Evolutionary conservation across 2,329 filamentous ascomycete genomes (phyloP).

Genomic region (Fusarium floridanum): DNA sequence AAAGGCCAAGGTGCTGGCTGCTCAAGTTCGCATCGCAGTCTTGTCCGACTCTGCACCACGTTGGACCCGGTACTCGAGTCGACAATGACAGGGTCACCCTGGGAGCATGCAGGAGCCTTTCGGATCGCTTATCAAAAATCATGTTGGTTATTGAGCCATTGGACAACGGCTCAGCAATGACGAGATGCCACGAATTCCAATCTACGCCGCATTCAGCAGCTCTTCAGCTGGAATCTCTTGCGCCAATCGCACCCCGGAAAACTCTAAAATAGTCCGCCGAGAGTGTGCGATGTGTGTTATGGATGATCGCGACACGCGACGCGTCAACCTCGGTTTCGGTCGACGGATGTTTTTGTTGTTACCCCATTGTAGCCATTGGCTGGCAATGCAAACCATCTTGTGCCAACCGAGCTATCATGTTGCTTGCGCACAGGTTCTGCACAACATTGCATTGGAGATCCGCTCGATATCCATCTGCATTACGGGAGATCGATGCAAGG

Average conservation of each 20-base stretch:
- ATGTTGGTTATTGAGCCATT: conserved; percentile 32
- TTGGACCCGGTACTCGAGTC: conserved; percentile 15
- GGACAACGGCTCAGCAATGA: conserved; percentile 37
- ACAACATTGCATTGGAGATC: conserved; percentile 47
- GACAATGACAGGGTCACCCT: conserved; percentile 30
- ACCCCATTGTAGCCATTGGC: neutral
- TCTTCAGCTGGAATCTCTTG: conserved; percentile 27
- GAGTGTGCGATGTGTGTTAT: conserved; percentile 12
- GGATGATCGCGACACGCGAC: conserved; percentile 34
- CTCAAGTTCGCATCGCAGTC: conserved; percentile 35
- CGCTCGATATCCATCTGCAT: conserved; percentile 36
- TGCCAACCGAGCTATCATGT: conserved; percentile 25
- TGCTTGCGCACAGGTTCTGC: conserved; percentile 37
- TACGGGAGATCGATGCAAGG: conserved; percentile 45
- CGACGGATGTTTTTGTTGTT: conserved; percentile 29
- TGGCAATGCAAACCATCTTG: conserved; percentile 20
- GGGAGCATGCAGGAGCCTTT: conserved; percentile 24
- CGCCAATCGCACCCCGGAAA: conserved; percentile 36
- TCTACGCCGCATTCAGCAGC: conserved; percentile 39
- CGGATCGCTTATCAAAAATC: conserved; percentile 35
- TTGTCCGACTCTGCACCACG: conserved; percentile 27
- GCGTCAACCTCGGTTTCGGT: conserved; percentile 20
- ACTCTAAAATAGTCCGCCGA: conserved; percentile 17
- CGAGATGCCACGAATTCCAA: conserved; percentile 40
- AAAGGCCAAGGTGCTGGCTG: conserved; percentile 11